These are phyloP conservation scores for Mucor racemosus DNA, from an alignment of 371 early-diverging fungal genomes.

Conservation along the genomic window DNA sequence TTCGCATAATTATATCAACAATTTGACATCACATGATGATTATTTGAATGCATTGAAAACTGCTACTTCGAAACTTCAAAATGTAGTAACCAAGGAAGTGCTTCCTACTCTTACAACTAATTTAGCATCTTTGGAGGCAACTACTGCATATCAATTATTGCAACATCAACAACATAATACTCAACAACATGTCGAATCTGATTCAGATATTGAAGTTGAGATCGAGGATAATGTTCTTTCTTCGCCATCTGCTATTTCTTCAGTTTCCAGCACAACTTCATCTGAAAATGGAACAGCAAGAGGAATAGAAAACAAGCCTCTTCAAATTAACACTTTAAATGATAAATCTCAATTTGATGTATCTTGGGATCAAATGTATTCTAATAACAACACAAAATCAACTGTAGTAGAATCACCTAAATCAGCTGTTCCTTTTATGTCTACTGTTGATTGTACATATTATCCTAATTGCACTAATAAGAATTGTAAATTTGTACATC, in stretches of 20 bases:
- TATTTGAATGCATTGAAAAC: neutral
- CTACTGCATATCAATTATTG: conserved; percentile 9
- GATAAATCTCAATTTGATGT: neutral
- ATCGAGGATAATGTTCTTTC: neutral
- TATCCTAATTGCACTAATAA: conserved; percentile 66
- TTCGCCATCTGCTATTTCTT: conserved; percentile 5
- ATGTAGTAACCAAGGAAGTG: neutral
- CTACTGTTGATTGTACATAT: conserved; percentile 45
- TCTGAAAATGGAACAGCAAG: neutral
- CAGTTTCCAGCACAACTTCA: conserved; percentile 7
- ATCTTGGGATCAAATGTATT: conserved; percentile 9
- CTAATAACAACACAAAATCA: neutral
- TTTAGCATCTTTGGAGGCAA: conserved; percentile 19
- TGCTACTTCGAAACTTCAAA: neutral
- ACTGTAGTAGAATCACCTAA: neutral
- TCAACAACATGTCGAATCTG: neutral
- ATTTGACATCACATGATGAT: neutral
- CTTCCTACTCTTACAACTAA: neutral
- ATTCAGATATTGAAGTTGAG: conserved; percentile 12
- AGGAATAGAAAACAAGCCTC: neutral
- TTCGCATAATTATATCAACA: neutral
- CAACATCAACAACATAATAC: neutral
- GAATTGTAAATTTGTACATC: conserved; percentile 61
- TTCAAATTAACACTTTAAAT: neutral
- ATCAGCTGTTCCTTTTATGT: neutral